phyloP scores from a whole-genome alignment of 2,329 filamentous ascomycete genomes.

The Penicillium sp. region DNA sequence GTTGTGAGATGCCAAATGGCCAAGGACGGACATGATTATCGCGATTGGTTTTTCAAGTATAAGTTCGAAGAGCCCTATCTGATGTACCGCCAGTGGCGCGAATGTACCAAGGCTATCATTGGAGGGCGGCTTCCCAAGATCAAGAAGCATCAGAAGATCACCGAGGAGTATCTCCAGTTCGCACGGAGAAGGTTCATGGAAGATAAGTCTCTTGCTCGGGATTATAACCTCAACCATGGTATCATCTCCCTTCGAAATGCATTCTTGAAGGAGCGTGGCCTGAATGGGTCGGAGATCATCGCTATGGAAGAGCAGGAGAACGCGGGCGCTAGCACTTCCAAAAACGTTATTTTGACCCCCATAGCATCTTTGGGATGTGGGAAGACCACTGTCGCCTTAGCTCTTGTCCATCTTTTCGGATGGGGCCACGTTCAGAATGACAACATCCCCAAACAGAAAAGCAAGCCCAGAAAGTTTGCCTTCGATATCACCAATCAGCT shows the following conservation, averaged over 20 bases:
- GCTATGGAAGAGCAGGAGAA: constrained; percentile 62
- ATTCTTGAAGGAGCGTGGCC: constrained; percentile 79
- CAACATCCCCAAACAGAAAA: constrained; percentile 79
- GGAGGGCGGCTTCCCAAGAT: constrained; percentile 71
- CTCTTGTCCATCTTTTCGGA: constrained; percentile 77
- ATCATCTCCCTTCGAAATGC: constrained; percentile 91
- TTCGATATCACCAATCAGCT: constrained; percentile 70
- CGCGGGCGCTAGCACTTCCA: constrained; percentile 57
- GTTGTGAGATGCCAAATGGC: constrained; percentile 84
- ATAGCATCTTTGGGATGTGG: constrained; percentile 94
- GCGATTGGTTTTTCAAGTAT: constrained; percentile 99
- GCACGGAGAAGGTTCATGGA: constrained; percentile 73
- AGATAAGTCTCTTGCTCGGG: constrained; percentile 65
- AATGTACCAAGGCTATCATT: constrained; percentile 92
- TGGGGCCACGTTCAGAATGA: constrained; percentile 98
- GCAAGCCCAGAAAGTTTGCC: constrained; percentile 78
- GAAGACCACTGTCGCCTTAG: constrained; percentile 90
- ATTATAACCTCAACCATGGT: constrained; percentile 86
- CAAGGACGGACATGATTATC: constrained; percentile 58
- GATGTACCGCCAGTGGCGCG: constrained; percentile 98
- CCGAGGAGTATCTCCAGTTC: constrained; percentile 85
- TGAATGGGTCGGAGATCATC: constrained; percentile 89
- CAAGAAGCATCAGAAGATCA: constrained; percentile 88
- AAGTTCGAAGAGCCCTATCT: constrained; percentile 99
- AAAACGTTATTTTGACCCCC: constrained; percentile 81